These are phyloP conservation scores for Nicotiana noctiflora DNA, from an alignment of 257 asterid genomes.

Conservation along the genomic window DNA sequence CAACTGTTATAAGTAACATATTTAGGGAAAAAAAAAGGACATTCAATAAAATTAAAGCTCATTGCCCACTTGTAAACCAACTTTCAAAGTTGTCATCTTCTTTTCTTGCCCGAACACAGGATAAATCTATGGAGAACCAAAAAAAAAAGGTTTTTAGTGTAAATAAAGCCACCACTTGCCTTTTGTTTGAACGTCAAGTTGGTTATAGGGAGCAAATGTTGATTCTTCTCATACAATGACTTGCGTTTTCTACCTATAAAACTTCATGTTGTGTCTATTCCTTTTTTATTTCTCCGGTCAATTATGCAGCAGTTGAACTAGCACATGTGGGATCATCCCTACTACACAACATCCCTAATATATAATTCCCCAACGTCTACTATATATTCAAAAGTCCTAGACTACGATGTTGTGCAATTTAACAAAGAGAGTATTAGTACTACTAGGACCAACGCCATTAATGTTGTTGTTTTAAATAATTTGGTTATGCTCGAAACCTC, in stretches of 20 bases:
- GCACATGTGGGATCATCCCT: neutral
- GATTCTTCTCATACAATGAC: neutral
- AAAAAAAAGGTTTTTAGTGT: conserved; percentile 4
- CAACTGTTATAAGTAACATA: neutral
- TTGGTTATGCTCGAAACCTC: too few relatives aligned
- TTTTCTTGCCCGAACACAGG: neutral
- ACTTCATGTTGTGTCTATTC: neutral
- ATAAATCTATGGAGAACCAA: neutral
- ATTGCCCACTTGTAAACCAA: conserved; percentile 41
- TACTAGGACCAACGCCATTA: too few relatives aligned
- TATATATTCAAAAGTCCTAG: too few relatives aligned
- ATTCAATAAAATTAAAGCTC: conserved; percentile 17
- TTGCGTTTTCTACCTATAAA: neutral
- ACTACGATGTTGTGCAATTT: too few relatives aligned
- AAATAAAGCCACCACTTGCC: conserved; percentile 28
- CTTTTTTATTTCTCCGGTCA: neutral
- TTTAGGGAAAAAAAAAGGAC: neutral
- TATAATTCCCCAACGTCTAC: too few relatives aligned
- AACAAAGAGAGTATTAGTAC: too few relatives aligned
- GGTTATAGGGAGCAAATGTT: conserved; percentile 16
- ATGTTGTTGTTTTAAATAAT: too few relatives aligned
- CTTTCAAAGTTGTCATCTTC: conserved; percentile 18
- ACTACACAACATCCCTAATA: neutral
- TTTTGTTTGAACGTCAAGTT: conserved; percentile 35
- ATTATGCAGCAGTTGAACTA: neutral